Evolutionary conservation across 768 basidiomycete species (phyloP), one percentile per base, ranked within the genome.

Genomic region (Clavaria fumosa): DNA sequence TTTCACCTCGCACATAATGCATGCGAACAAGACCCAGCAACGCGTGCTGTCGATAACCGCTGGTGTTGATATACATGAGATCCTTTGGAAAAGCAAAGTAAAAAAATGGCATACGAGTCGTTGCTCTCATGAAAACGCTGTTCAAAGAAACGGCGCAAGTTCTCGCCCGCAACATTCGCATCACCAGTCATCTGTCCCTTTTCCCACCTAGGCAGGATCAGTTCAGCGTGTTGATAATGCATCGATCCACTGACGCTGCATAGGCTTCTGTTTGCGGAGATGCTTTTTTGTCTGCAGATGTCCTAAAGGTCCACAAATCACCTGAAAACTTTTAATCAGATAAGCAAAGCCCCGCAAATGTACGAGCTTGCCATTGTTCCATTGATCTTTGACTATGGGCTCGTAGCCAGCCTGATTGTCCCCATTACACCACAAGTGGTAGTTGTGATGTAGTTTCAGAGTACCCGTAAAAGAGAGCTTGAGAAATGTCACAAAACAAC

Each of bases 61-160:
- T 88, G 47, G n/a, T n/a, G n/a, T n/a, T n/a, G n/a, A n/a, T 14
- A 28, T 19, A 35, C 37, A 30, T 35, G 24, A 28, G 40, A 39
- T 9, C 41, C 17, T 28, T 41, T 11, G 17, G 6, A 5, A 30
- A n/a, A 14, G 27, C 26, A 3, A 31, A 19, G 2, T 10, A 27
- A 7, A 28, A 30, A 4, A 27, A 18, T 31, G 5, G 63, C 82
- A 47, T 42, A 85, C 83, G 82, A 88, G 53, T 88, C 83, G 44
- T 73, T 76, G 23, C 63, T 67, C 39, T 79, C 74, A 44, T 85
- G 78, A 48, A 89, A 89, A 49, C 73, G 78, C 42, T 88, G 85
- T 51, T 88, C 84, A 45, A 88, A 89, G 53, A 81, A 89, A 37
- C 70, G 61, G 23, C 83, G 69, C 26, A 89, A 56, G 45, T 72